Base-by-base conservation (phyloP, 73 alveolate genomes). In the Effrenium voratum region DNA sequence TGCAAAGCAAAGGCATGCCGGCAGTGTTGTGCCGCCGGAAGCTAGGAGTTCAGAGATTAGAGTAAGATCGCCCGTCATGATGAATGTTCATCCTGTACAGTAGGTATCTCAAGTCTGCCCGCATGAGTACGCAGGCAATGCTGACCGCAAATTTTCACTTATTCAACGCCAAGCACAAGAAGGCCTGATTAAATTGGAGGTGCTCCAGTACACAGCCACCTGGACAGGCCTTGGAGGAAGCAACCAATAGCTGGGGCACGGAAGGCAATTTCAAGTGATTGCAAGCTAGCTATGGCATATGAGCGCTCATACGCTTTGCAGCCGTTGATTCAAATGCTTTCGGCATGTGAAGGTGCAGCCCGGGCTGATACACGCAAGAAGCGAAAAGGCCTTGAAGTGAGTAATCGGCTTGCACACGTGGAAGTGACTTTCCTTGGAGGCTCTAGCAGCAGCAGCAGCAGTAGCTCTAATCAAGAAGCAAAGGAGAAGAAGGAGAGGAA, bases 71-170 rank as follows among this genome's bases (percentile, higher is more conserved):
- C n/a, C n/a, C n/a, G n/a, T n/a, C n/a, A n/a, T n/a, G n/a, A n/a
- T n/a, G n/a, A n/a, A n/a, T n/a, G n/a, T n/a, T n/a, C n/a, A n/a
- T n/a, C n/a, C n/a, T n/a, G n/a, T n/a, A n/a, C n/a, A n/a, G n/a
- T n/a, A n/a, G n/a, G n/a, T n/a, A n/a, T n/a, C n/a, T n/a, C n/a
- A n/a, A n/a, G n/a, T n/a, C n/a, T n/a, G n/a, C n/a, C n/a, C n/a
- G n/a, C n/a, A n/a, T n/a, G n/a, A n/a, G n/a, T 16, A 8, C n/a
- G 10, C 30, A 72, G 82, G 82, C 82, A 44, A 72, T 90, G 97
- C 83, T 90, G 63, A 68, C 87, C 16, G 97, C 97, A 26, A 90
- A 90, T 76, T 38, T 90, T 75, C 97, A 90, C 57, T 46, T 90
- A 30, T 90, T 90, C 44, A 68, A n/a, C 68, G 97, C 72, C 41